Percentiles rank a stretch among this genome's conserved stretches.
These are phyloP conservation scores for Alternaria sp. DNA, from an alignment of 2,329 filamentous ascomycete species.

Conservation along the genomic window DNA sequence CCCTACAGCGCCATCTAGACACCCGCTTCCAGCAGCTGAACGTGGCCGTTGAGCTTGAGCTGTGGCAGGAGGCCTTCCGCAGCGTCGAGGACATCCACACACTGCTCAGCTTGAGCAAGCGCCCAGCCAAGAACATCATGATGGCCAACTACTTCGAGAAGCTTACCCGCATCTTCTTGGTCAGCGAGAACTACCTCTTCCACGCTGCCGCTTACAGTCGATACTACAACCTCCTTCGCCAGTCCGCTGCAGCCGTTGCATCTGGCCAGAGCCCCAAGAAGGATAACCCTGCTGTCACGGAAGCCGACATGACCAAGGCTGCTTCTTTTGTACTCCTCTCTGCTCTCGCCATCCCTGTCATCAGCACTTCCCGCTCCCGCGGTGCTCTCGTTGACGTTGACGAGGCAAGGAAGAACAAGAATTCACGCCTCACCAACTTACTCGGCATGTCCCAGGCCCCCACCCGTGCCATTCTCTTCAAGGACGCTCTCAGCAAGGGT, in stretches of 20 bases:
- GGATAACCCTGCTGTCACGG: slow-evolving; percentile 88
- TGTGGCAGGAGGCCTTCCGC: slow-evolving; percentile 99
- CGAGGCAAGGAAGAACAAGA: slow-evolving; percentile 98
- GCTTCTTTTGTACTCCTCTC: slow-evolving; percentile 96
- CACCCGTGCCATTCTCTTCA: slow-evolving; percentile 89
- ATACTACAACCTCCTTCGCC: slow-evolving; percentile 95
- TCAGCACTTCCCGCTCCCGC: slow-evolving; percentile 95
- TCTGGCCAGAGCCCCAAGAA: slow-evolving; percentile 88
- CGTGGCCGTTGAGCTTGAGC: slow-evolving; percentile 93
- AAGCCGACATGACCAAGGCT: slow-evolving; percentile 89
- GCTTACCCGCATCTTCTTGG: slow-evolving; percentile 96
- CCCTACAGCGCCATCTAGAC: slow-evolving; percentile 94
- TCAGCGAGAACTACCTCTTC: slow-evolving; percentile 99
- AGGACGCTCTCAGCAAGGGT: slow-evolving; percentile 93
- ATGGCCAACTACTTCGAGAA: slow-evolving; percentile 99
- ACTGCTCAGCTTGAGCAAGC: slow-evolving; percentile 95
- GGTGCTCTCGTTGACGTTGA: slow-evolving; percentile 97
- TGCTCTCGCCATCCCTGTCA: slow-evolving; percentile 96
- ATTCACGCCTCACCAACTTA: slow-evolving; percentile 93
- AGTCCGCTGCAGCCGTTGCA: slow-evolving; percentile 83
- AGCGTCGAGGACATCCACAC: slow-evolving; percentile 99
- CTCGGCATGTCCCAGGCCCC: slow-evolving; percentile 91
- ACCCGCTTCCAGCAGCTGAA: slow-evolving; percentile 99
- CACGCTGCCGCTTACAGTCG: slow-evolving; percentile 96
- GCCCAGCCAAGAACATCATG: slow-evolving; percentile 98